These are phyloP conservation scores for Ministeria vibrans DNA, from an alignment of 78 protist genomes.

Conservation along the genomic window DNA sequence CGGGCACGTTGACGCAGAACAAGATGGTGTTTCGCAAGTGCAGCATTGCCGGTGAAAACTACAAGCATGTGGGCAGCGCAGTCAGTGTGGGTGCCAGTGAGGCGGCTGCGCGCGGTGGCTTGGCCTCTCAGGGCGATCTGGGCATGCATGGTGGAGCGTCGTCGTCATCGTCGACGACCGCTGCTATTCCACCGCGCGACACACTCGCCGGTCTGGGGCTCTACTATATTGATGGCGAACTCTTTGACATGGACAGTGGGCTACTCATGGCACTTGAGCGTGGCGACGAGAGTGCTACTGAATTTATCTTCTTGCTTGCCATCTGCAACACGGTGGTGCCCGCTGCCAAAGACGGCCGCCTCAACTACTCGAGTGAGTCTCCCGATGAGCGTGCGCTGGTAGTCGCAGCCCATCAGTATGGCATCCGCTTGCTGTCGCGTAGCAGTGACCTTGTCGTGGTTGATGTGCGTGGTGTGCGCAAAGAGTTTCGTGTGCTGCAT, in stretches of 20 bases:
- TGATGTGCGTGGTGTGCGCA: not conserved
- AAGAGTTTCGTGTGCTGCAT: not conserved
- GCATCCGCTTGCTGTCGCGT: not conserved
- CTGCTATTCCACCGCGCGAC: no score
- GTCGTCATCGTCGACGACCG: no score
- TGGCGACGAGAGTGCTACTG: no score
- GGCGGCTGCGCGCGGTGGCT: not conserved
- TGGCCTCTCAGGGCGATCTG: not conserved
- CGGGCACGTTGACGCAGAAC: slow-evolving; percentile 60
- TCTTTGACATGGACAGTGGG: no score
- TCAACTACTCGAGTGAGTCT: slow-evolving; percentile 39
- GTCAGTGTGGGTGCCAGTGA: not conserved
- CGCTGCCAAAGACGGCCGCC: not conserved
- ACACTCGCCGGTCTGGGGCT: no score
- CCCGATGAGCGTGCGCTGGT: slow-evolving; percentile 83
- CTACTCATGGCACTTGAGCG: no score
- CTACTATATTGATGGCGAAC: no score
- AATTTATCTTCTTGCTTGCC: not conserved
- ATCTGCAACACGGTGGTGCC: slow-evolving; percentile 24
- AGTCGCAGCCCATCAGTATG: slow-evolving; percentile 23
- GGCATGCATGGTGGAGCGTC: not conserved
- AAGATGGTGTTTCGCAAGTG: slow-evolving; percentile 58
- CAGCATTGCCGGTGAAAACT: slow-evolving; percentile 39
- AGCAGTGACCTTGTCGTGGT: not conserved
- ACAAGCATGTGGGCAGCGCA: not conserved